Evolutionary conservation across 176 grass and related monocot species (phyloP), one percentile per base, ranked within the genome.

Genomic region (Juncus inflexus): DNA sequence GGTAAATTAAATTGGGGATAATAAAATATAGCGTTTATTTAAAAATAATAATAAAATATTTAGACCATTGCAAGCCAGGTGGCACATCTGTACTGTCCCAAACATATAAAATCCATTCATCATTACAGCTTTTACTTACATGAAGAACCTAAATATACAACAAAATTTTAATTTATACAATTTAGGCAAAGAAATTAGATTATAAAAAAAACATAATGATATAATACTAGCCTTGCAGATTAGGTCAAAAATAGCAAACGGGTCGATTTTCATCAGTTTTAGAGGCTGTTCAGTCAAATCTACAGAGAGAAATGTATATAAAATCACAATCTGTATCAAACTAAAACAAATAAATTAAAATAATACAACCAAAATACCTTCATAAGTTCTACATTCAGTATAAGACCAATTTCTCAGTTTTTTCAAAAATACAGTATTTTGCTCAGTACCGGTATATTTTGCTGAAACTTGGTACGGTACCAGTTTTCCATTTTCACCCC

Each of bases 11-110:
- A 78, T 16, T 54, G 50, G 56, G 58, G 58, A 49, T 50, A 53
- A 10, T 12, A 16, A 40, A 53, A 4, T 12, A 41, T 66, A 40
- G 49, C 6, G 9, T 16, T 45, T 9, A 66, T 50, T 66, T 9
- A 62, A 62, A 36, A 13, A 62, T 3, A 16, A 62, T 12, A 41
- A 14, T 56, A 15, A 58, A 12, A 58, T 69, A 70, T 70, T 56
- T 16, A 15, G 57, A 56, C 54, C 54, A 45, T 58, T 71, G 67
- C 37, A 71, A 55, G 35, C 67, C 67, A 42, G 87, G 67, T 78
- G 87, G 76, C 71, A 81, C 65, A 74, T 96, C 84, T 59, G 87
- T 96, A 80, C 91, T 86, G 87, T 96, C 91, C 91, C 91, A 96
- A 42, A 87, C 84, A 76, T 90, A 90, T 52, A 81, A 83, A 67